Conservation (phyloP, 2,329 filamentous ascomycete genomes). For the Ascochyta koolunga region DNA sequence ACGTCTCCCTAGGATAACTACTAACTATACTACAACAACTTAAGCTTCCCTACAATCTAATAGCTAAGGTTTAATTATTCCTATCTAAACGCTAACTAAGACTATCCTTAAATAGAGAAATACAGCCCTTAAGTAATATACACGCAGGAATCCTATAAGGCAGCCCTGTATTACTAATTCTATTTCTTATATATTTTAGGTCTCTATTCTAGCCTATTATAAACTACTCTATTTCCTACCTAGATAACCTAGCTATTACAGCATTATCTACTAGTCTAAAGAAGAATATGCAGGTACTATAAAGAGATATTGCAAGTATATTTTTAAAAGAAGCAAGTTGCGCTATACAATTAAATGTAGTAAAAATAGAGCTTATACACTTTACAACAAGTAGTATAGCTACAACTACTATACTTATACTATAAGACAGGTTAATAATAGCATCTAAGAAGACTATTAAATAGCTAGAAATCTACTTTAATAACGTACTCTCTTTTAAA, state of each 20-base stretch:
- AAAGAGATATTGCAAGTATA: neutral
- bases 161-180: neutral
- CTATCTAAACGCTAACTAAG: neutral
- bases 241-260: neutral
- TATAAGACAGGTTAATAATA: neutral
- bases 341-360: neutral
- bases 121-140: neutral
- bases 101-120: neutral
- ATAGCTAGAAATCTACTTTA: neutral
- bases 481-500: neutral
- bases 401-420: neutral
- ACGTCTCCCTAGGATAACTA: neutral
- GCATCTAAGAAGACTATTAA: neutral
- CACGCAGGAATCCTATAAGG: neutral
- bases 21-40: neutral
- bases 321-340: neutral
- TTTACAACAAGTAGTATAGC: neutral
- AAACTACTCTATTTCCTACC: neutral
- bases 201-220: neutral
- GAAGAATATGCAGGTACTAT: neutral
- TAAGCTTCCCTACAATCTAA: neutral
- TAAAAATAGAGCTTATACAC: neutral
- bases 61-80: neutral
- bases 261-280: neutral
- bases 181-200: neutral